Base-by-base conservation (phyloP, 2,329 filamentous ascomycete genomes). In the Fusarium floridanum region DNA sequence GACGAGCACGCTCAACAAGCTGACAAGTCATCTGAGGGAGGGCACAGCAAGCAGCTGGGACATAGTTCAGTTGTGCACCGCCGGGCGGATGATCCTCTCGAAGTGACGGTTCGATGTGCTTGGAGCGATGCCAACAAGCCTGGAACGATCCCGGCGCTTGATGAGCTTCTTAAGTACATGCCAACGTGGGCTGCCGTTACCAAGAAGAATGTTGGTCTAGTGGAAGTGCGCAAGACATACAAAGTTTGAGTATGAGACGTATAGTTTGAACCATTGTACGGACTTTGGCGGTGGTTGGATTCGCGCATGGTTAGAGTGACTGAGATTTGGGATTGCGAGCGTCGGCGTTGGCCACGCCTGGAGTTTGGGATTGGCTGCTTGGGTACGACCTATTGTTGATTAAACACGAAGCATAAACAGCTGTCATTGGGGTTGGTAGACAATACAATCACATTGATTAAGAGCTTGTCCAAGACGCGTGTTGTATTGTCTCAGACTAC, bases 91-190 rank as follows among this genome's bases (percentile, higher is more conserved):
- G 73, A 77, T 16, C 57, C 70, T 6, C 80, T 95, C 37, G 88
- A 87, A 73, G 94, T 95, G 1, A 88, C 85, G 37, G 91, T 95
- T 1, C 88, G 92, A 17, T 98, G 97, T 83, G 86, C 94, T 36
- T 98, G 95, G 95, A 95, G 93, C 78, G 97, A 99, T 84, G 91
- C 90, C 53, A 98, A 98, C 79, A 84, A 85, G 39, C 82, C 84
- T 3, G 92, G 90, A 5, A 87, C 88, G 1, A 95, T 98, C 57
- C 95, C 96, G 0, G 95, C 95, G 1, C 89, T 96, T 61, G 93
- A 97, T 76, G 95, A 98, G 83, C 87, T 94, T 59, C 85, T 89
- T 76, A 89, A 91, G 80, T 98, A 91, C 83, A 88, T 91, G 76
- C 97, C 97, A 1, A 85, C 87, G 6, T 99, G 97, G 97, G 91